Conservation (phyloP, 345 rosid species). For the Erysimum cheiranthoides region DNA sequence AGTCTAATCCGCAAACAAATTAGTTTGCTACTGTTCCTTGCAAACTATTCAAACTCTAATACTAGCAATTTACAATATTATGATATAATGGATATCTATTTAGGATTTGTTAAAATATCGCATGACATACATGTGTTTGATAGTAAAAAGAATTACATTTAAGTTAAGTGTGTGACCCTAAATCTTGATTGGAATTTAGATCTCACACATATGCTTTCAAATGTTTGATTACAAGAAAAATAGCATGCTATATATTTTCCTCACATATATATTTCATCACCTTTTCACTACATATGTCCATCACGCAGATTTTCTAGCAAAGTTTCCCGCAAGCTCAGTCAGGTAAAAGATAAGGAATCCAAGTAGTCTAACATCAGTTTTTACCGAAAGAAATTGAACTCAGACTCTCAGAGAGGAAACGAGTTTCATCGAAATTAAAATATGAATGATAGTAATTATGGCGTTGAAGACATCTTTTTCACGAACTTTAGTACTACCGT, state of each 20-base stretch:
- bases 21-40: background rate
- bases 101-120: background rate
- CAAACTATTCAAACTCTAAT: conserved; percentile 1
- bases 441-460: background rate
- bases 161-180: background rate
- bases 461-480: conserved; percentile 6
- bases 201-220: background rate
- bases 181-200: background rate
- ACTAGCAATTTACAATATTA: conserved; percentile 13
- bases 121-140: background rate
- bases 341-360: too few species aligned
- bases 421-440: background rate
- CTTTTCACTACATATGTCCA: background rate
- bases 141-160: background rate
- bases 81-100: conserved; percentile 1
- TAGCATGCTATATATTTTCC: background rate
- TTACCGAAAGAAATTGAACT: background rate
- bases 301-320: too few species aligned
- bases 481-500: background rate
- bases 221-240: background rate
- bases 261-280: background rate
- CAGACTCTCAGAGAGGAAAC: too few species aligned
- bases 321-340: too few species aligned
- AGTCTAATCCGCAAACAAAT: too few species aligned
- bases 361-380: background rate